phyloP scores from a whole-genome alignment of 768 basidiomycete genomes.

The Kwoniella pini region DNA sequence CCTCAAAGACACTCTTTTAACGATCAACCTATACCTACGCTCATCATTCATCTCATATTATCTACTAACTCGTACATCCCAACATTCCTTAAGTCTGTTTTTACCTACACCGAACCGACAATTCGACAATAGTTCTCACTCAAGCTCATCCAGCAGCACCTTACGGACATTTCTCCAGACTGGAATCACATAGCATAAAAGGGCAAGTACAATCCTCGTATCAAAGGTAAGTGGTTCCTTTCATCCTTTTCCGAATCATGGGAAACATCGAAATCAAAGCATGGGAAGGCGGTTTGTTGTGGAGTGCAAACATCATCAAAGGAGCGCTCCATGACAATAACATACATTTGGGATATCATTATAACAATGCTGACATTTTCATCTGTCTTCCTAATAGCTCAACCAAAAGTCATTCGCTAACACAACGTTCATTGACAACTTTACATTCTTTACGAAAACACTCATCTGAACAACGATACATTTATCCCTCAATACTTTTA shows the following conservation, averaged over 20 bases:
- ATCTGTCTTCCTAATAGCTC: background rate
- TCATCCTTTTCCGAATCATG: background rate
- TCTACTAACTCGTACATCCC: background rate
- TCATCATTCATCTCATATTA: background rate
- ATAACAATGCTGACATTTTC: background rate
- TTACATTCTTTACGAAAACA: background rate
- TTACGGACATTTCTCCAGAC: too few relatives aligned
- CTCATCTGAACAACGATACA: background rate
- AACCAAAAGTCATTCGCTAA: slow-evolving; percentile 8
- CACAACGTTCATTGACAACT: slow-evolving; percentile 4
- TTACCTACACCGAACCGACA: too few relatives aligned
- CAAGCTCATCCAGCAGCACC: too few relatives aligned
- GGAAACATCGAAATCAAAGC: background rate
- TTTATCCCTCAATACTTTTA: background rate
- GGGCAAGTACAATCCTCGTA: background rate
- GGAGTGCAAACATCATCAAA: background rate
- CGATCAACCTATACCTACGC: background rate
- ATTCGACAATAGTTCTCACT: too few relatives aligned
- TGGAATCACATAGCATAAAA: too few relatives aligned
- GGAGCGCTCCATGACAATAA: background rate
- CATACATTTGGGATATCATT: background rate
- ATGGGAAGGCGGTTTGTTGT: background rate
- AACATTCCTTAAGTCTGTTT: background rate
- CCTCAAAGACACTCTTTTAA: slow-evolving; percentile 12
- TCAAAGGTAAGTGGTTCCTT: background rate